Base-by-base conservation (phyloP, 2,329 filamentous ascomycete species). In the Dichotomopilus funicola region DNA sequence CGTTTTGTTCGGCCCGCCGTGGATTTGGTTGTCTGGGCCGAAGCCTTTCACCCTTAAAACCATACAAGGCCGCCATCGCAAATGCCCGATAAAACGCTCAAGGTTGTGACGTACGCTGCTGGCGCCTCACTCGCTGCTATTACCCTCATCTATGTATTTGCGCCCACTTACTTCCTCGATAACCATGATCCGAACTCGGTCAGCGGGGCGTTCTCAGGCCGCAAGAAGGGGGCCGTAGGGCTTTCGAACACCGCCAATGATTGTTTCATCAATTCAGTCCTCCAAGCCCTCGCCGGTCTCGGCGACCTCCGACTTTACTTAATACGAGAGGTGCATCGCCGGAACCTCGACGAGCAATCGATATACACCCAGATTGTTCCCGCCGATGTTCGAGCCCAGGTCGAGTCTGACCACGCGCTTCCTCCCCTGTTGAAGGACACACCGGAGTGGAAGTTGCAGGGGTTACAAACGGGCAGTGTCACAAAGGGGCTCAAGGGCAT, bases 61-160 rank as follows among this genome's bases (percentile, higher is more conserved):
- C 19, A 27, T 27, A 27, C 19, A 27, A 27, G 19, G 19, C 19
- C 19, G 19, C 44, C 40, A 6, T 42, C 38, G 42, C 51, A 43
- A 33, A 92, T 94, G 89, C 88, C 87, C 66, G 88, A 94, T 69
- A 91, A 87, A 75, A 85, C 85, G 54, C 79, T 89, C 57, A 91
- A 87, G 6, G 87, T 94, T 65, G 89, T 90, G 64, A 90, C 89
- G 45, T 99, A 99, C 73, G 94, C 94, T 66, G 94, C 92, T 57
- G 92, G 92, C 64, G 94, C 92, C 58, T 96, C 91, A 53, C 86
- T 99, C 60, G 94, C 94, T 54, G 94, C 94, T 59, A 89, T 95
- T 60, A 92, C 94, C 36, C 82, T 97, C 56, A 89, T 97, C 70
- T 99, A 97, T 73, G 92, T 97, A 64, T 97, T 99, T 73, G 91